Conservation (phyloP, 345 rosid species). For the Populus tremula region DNA sequence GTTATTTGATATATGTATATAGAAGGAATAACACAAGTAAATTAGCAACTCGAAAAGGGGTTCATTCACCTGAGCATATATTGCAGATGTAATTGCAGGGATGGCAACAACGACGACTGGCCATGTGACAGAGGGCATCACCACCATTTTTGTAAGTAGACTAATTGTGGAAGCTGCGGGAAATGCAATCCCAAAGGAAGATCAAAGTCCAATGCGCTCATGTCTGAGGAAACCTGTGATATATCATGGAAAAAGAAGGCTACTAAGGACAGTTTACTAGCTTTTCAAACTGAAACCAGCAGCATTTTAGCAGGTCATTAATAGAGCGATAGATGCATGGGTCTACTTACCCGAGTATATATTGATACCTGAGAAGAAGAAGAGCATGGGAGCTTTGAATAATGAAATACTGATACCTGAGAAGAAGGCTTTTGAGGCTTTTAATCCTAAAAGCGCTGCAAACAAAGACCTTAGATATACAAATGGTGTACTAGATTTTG, state of each 20-base stretch:
- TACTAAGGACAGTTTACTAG: neutral
- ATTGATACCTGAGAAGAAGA: slow-evolving; percentile 54
- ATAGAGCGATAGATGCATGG: neutral
- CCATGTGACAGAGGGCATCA: slow-evolving; percentile 78
- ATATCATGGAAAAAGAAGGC: neutral
- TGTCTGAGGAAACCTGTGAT: slow-evolving; percentile 75
- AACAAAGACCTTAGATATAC: slow-evolving; percentile 41
- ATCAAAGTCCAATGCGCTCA: slow-evolving; percentile 60
- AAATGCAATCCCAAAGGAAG: slow-evolving; percentile 47
- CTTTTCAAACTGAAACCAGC: neutral
- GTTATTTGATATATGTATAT: neutral
- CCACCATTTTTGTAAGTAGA: slow-evolving; percentile 35
- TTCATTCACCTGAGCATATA: slow-evolving; percentile 21
- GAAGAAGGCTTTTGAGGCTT: slow-evolving; percentile 68
- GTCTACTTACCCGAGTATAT: slow-evolving; percentile 59
- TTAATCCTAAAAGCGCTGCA: slow-evolving; percentile 56
- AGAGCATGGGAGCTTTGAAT: slow-evolving; percentile 70
- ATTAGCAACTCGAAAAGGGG: neutral
- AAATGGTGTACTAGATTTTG: slow-evolving; percentile 50
- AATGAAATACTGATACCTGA: slow-evolving; percentile 58
- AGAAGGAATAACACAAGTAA: neutral
- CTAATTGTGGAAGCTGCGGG: slow-evolving; percentile 39
- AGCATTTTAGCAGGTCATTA: neutral
- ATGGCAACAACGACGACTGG: slow-evolving; percentile 66
- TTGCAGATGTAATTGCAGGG: slow-evolving; percentile 47